Evolutionary conservation across 78 protist genomes (phyloP).

Genomic region (Dictyostelium intermedium): DNA sequence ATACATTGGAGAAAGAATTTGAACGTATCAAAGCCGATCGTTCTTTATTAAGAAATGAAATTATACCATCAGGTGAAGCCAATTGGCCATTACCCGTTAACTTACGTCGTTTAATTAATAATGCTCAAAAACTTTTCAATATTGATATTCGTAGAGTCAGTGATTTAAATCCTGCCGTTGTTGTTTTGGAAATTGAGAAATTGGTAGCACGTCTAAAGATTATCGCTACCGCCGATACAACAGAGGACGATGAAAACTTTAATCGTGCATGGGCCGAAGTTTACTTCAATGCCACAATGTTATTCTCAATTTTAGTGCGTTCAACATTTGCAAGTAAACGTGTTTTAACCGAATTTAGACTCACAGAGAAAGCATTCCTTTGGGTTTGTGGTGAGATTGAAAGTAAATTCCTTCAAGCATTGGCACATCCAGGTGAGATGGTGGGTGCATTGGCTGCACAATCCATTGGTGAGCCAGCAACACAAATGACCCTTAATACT

Average conservation of each 20-base stretch:
- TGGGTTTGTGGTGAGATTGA: slow-evolving; percentile 97
- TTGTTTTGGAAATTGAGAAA: slow-evolving; percentile 25
- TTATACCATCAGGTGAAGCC: slow-evolving; percentile 67
- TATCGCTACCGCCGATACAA: slow-evolving; percentile 83
- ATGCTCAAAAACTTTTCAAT: slow-evolving; percentile 89
- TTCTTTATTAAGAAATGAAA: slow-evolving; percentile 40
- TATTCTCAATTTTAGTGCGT: slow-evolving; percentile 89
- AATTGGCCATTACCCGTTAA: slow-evolving; percentile 92
- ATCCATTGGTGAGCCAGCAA: slow-evolving; percentile 99
- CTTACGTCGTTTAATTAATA: slow-evolving; percentile 90
- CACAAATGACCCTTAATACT: slow-evolving; percentile 99
- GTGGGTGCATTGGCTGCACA: slow-evolving; percentile 98
- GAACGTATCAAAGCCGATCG: slow-evolving; percentile 77
- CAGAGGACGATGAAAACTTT: not conserved
- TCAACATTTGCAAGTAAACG: slow-evolving; percentile 85
- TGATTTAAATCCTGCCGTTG: slow-evolving; percentile 55
- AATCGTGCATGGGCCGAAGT: slow-evolving; percentile 78
- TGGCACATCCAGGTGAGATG: slow-evolving; percentile 96
- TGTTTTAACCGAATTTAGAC: slow-evolving; percentile 85
- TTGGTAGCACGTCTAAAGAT: slow-evolving; percentile 29
- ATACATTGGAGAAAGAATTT: slow-evolving; percentile 74
- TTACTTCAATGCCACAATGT: slow-evolving; percentile 86
- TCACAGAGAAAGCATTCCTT: slow-evolving; percentile 91
- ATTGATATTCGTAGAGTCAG: slow-evolving; percentile 57
- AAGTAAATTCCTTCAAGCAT: slow-evolving; percentile 81